These are phyloP conservation scores for Pleurotus tuoliensis DNA, from an alignment of 768 basidiomycete genomes.

Conservation along the genomic window DNA sequence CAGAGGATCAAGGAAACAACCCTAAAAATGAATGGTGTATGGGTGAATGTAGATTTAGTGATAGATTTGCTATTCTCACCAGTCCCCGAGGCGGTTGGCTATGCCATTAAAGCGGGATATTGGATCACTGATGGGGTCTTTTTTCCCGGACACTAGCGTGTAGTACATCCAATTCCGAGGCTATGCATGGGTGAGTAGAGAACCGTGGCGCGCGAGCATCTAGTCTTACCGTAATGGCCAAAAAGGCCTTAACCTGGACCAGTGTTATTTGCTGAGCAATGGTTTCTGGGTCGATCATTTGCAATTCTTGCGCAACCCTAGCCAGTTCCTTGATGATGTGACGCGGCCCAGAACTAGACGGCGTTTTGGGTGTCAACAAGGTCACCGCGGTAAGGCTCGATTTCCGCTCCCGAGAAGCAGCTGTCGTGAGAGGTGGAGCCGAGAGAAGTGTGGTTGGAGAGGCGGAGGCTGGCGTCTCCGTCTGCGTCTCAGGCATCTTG, in stretches of 20 bases:
- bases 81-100: conserved; percentile 82
- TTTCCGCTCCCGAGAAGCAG: conserved; percentile 56
- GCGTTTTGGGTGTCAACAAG: conserved; percentile 30
- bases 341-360: conserved; percentile 33
- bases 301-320: conserved; percentile 54
- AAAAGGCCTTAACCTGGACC: conserved; percentile 63
- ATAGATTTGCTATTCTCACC: conserved; percentile 40
- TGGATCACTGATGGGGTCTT: conserved; percentile 59
- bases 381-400: conserved; percentile 50
- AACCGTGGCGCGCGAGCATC: not conserved
- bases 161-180: conserved; percentile 87
- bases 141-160: conserved; percentile 65
- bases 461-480: conserved; percentile 12
- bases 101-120: conserved; percentile 71
- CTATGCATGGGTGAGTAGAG: conserved; percentile 33
- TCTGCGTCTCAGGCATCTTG: conserved; percentile 12
- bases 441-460: conserved; percentile 21
- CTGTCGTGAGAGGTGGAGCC: conserved; percentile 12
- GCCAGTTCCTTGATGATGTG: conserved; percentile 62
- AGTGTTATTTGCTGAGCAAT: conserved; percentile 87
- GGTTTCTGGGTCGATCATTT: conserved; percentile 52
- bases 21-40: conserved; percentile 41
- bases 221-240: conserved; percentile 66
- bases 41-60: not conserved
- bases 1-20: conserved; percentile 88